Conservation (phyloP, 768 basidiomycete species). For the Mycena galopus region DNA sequence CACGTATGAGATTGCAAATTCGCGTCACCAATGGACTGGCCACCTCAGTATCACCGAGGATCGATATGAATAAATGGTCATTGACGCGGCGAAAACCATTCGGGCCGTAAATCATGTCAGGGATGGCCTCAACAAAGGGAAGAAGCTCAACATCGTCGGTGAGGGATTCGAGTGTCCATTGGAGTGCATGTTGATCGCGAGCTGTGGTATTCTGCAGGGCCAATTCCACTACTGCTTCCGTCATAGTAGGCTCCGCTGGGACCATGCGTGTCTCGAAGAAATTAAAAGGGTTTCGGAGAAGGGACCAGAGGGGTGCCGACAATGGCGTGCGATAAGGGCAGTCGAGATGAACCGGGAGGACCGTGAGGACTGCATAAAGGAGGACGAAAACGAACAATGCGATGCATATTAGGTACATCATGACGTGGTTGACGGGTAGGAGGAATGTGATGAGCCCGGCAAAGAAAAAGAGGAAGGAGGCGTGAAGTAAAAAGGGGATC, state of each 20-base stretch:
- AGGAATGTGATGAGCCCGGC: too few relatives aligned
- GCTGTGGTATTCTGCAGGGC: background rate
- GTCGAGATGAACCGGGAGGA: background rate
- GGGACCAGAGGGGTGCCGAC: background rate
- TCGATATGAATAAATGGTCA: background rate
- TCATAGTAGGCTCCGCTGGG: background rate
- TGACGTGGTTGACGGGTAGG: too few relatives aligned
- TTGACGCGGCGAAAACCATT: background rate
- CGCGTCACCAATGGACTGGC: constrained; percentile 17
- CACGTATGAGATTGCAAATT: background rate
- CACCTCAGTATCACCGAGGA: constrained; percentile 5
- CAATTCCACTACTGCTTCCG: background rate
- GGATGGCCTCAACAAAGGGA: constrained; percentile 16
- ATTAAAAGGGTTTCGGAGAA: background rate
- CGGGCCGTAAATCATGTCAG: constrained; percentile 2
- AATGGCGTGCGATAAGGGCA: constrained; percentile 21
- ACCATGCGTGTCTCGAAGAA: background rate
- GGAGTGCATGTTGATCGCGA: constrained; percentile 8
- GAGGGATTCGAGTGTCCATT: constrained; percentile 17
- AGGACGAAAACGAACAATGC: too few relatives aligned
- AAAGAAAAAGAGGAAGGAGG: too few relatives aligned
- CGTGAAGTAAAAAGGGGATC: too few relatives aligned
- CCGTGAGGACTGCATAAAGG: too few relatives aligned
- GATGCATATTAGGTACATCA: too few relatives aligned
- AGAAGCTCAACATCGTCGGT: constrained; percentile 16